Percentiles rank a stretch among this genome's conserved stretches.
These are phyloP conservation scores for Agrocybe pediades DNA, from an alignment of 768 basidiomycete species.

Conservation along the genomic window DNA sequence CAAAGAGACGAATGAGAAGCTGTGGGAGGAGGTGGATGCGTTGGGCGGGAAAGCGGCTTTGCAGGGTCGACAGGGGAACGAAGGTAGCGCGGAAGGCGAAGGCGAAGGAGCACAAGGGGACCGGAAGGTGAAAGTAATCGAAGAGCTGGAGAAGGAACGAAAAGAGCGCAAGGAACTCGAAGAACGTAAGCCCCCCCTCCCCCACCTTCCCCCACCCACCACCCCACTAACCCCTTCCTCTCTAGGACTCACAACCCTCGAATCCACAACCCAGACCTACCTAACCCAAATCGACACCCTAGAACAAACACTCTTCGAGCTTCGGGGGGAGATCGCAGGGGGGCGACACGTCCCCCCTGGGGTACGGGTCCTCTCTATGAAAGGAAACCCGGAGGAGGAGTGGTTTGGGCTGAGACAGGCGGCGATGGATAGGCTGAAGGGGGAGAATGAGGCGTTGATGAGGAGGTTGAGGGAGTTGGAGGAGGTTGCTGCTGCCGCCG, in stretches of 20 bases:
- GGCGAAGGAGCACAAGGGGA: no score
- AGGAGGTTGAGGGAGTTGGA: conserved; percentile 66
- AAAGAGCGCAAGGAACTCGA: conserved; percentile 31
- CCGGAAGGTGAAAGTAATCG: conserved; percentile 45
- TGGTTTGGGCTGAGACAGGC: conserved; percentile 78
- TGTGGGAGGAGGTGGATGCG: conserved; percentile 51
- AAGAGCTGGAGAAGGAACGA: conserved; percentile 32
- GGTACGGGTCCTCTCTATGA: conserved; percentile 66
- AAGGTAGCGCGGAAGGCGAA: no score
- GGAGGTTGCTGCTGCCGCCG: conserved; percentile 28
- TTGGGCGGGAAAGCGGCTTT: conserved; percentile 35
- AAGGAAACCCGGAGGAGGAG: conserved; percentile 80
- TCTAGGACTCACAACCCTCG: conserved; percentile 39
- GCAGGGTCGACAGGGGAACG: no score
- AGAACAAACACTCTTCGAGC: conserved; percentile 78
- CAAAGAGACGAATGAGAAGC: conserved; percentile 46
- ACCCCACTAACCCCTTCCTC: not conserved
- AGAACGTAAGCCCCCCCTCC: conserved; percentile 34
- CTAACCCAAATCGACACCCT: conserved; percentile 64
- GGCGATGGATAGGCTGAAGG: conserved; percentile 72
- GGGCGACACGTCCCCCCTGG: conserved; percentile 77
- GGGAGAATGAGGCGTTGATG: conserved; percentile 85
- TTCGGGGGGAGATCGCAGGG: conserved; percentile 72
- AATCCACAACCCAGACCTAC: conserved; percentile 36
- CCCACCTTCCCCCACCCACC: no score